These are phyloP conservation scores for Chlamydomonas applanata DNA, from an alignment of 139 green algal species.

Conservation along the genomic window DNA sequence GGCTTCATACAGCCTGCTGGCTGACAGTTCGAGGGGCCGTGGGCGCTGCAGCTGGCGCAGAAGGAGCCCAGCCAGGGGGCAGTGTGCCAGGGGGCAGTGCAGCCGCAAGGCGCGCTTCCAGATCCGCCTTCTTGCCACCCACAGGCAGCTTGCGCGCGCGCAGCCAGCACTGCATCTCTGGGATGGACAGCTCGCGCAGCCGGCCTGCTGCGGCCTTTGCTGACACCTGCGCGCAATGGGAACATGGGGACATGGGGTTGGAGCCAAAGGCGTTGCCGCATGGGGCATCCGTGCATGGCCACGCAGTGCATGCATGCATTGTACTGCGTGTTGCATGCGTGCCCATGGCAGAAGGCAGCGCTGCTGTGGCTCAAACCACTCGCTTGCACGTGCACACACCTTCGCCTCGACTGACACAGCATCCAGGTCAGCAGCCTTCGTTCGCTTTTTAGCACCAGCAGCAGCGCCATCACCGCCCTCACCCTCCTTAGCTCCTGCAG, in stretches of 20 bases:
- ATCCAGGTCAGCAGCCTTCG: slow-evolving; percentile 35
- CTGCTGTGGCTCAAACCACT: too few relatives aligned
- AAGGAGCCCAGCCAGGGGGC: too few relatives aligned
- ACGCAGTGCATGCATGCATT: not conserved
- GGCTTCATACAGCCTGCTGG: too few relatives aligned
- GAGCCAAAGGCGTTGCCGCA: too few relatives aligned
- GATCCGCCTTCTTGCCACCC: slow-evolving; percentile 66
- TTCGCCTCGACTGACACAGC: slow-evolving; percentile 21
- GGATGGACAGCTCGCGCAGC: slow-evolving; percentile 48
- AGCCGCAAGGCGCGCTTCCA: slow-evolving; percentile 46
- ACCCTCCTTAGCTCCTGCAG: not conserved
- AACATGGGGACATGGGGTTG: too few relatives aligned
- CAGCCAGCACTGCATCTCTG: slow-evolving; percentile 45
- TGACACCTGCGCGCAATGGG: slow-evolving; percentile 6
- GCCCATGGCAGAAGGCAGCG: too few relatives aligned
- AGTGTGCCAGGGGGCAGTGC: slow-evolving; percentile 13
- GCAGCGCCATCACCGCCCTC: not conserved
- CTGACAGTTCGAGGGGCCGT: too few relatives aligned
- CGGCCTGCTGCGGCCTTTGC: slow-evolving; percentile 15
- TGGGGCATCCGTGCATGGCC: too few relatives aligned
- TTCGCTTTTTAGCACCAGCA: slow-evolving; percentile 14
- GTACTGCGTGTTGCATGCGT: too few relatives aligned
- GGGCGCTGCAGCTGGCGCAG: too few relatives aligned
- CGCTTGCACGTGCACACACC: slow-evolving; percentile 16
- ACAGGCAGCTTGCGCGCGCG: slow-evolving; percentile 49